phyloP scores from a whole-genome alignment of 192 early-diverging fungal genomes.

The Allomyces macrogynus region DNA sequence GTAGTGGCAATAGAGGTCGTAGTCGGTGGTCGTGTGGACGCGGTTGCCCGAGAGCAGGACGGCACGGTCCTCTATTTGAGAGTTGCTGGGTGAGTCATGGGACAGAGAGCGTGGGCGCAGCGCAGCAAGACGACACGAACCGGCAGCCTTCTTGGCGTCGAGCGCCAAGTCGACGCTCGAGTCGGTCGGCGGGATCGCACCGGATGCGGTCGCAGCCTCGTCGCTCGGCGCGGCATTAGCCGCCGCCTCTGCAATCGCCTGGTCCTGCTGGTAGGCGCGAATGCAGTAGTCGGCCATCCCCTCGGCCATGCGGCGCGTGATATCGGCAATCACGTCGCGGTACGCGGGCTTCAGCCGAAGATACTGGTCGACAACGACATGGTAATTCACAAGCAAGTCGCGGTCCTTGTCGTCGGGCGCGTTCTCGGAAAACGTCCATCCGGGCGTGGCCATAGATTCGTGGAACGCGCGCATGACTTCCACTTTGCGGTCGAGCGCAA shows the following conservation, averaged over 20 bases:
- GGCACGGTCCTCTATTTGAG: constrained; percentile 4
- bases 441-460: constrained; percentile 49
- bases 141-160: too few species aligned
- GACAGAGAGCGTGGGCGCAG: too few species aligned
- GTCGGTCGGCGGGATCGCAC: too few species aligned
- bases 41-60: constrained; percentile 16
- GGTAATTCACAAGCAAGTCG: constrained; percentile 67
- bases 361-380: constrained; percentile 78
- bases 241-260: constrained; percentile 15
- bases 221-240: too few species aligned
- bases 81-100: too few species aligned
- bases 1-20: constrained; percentile 93
- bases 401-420: constrained; percentile 90
- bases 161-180: too few species aligned
- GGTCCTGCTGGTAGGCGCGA: constrained; percentile 21
- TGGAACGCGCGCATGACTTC: constrained; percentile 62
- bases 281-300: constrained; percentile 83
- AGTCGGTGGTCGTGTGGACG: constrained; percentile 54
- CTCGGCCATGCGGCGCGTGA: constrained; percentile 73
- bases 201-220: too few species aligned
- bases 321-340: constrained; percentile 75
- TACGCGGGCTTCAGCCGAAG: constrained; percentile 51
- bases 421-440: constrained; percentile 60
- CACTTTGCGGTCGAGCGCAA: constrained; percentile 53
- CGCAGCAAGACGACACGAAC: too few species aligned